Evolutionary conservation across 2,329 filamentous ascomycete genomes (phyloP).

Genomic region (Trichoderma sp.): DNA sequence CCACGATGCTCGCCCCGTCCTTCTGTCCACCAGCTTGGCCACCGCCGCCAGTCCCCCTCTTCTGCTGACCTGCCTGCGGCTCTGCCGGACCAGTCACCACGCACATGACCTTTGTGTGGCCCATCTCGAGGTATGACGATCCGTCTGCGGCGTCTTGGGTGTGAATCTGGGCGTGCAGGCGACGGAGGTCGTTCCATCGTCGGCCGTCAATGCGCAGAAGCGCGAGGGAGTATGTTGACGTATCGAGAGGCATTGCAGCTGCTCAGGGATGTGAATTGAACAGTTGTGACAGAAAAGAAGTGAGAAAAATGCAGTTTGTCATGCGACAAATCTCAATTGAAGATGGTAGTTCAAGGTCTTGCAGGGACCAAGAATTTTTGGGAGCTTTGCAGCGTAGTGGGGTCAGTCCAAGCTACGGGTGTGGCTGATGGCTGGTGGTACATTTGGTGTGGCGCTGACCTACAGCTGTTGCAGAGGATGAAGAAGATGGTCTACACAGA

Average conservation of each 20-base stretch:
- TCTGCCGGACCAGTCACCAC: conserved; percentile 86
- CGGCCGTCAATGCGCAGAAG: conserved; percentile 81
- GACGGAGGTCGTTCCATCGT: conserved; percentile 95
- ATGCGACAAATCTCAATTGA: not conserved
- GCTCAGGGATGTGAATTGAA: not conserved
- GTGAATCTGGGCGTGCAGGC: conserved; percentile 83
- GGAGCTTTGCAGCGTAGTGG: conserved; percentile 16
- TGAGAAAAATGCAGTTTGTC: too few species aligned
- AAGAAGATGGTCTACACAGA: not conserved
- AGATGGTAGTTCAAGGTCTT: not conserved
- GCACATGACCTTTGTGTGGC: conserved; percentile 96
- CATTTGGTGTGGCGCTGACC: not conserved
- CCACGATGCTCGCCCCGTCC: conserved; percentile 62
- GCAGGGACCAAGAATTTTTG: conserved; percentile 15
- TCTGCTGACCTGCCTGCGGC: conserved; percentile 41
- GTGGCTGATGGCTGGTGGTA: conserved; percentile 2
- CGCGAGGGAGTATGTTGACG: conserved; percentile 84
- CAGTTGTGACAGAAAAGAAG: not conserved
- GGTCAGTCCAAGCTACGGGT: conserved; percentile 3
- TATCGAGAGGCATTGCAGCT: conserved; percentile 82
- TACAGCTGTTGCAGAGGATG: not conserved
- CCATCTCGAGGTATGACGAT: conserved; percentile 92
- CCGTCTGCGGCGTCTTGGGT: conserved; percentile 93
- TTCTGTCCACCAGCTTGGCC: conserved; percentile 44
- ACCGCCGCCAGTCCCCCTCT: conserved; percentile 34